Percentiles rank a stretch among this genome's conserved stretches.
These are phyloP conservation scores for Moesziomyces parantarcticus DNA, from an alignment of 1,284 basidiomycete species.

Conservation along the genomic window DNA sequence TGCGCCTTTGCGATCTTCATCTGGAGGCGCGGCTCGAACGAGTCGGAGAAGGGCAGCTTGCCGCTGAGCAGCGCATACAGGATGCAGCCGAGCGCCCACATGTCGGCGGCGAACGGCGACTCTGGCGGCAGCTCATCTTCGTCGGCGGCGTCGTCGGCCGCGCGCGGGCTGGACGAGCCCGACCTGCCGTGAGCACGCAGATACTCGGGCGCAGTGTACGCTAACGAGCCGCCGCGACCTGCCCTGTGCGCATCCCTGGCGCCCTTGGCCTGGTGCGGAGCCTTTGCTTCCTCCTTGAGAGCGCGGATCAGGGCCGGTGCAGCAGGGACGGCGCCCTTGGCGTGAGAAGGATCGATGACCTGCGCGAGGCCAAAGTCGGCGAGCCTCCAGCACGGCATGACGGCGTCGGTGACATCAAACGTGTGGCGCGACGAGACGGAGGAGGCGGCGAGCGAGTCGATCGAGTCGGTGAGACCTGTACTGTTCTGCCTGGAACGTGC, in stretches of 20 bases:
- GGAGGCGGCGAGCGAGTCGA: constrained; percentile 25
- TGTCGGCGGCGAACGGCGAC: constrained; percentile 58
- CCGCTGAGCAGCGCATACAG: constrained; percentile 59
- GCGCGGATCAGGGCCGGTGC: constrained; percentile 34
- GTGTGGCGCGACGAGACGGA: constrained; percentile 67
- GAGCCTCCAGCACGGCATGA: constrained; percentile 69
- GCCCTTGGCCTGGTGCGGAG: not conserved
- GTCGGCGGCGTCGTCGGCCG: constrained; percentile 8
- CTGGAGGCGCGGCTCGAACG: constrained; percentile 60
- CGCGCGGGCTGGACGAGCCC: constrained; percentile 21
- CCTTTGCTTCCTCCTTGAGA: constrained; percentile 28
- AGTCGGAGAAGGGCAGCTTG: constrained; percentile 55
- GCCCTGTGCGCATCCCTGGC: constrained; percentile 12
- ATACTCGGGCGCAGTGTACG: constrained; percentile 59
- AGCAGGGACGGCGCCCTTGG: constrained; percentile 8
- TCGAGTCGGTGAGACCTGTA: constrained; percentile 14
- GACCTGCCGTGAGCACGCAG: constrained; percentile 35
- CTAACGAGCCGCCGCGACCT: constrained; percentile 53
- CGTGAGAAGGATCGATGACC: constrained; percentile 13
- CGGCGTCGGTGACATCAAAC: constrained; percentile 65
- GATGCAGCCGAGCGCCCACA: constrained; percentile 64
- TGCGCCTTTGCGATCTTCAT: constrained; percentile 59
- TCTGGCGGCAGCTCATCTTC: constrained; percentile 16
- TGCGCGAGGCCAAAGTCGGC: constrained; percentile 83
- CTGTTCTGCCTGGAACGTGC: constrained; percentile 21